These are phyloP conservation scores for Raphidocelis subcapitata DNA, from an alignment of 139 green algal species.

Conservation along the genomic window DNA sequence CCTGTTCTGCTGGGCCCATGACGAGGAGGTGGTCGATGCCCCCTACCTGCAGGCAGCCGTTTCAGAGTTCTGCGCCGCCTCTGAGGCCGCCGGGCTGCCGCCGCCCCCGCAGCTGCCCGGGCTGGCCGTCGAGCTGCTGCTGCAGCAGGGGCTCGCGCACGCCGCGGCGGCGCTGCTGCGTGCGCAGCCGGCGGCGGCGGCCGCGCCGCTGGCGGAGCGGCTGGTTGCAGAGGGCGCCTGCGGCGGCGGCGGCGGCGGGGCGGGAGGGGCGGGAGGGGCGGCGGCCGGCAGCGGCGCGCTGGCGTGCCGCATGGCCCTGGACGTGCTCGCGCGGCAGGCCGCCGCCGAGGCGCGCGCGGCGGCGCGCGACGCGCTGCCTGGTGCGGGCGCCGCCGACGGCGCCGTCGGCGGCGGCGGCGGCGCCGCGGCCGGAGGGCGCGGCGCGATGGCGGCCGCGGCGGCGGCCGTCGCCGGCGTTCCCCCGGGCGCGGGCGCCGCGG, in stretches of 20 bases:
- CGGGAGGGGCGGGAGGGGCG: slow-evolving; percentile 3
- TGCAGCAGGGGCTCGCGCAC: slow-evolving; percentile 40
- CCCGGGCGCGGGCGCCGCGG: neutral
- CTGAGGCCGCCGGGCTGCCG: slow-evolving; percentile 25
- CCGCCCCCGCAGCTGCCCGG: slow-evolving; percentile 39
- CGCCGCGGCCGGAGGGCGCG: no score
- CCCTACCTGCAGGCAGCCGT: slow-evolving; percentile 45
- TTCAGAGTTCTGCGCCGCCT: slow-evolving; percentile 34
- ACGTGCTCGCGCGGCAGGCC: slow-evolving; percentile 7
- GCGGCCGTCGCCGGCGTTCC: neutral
- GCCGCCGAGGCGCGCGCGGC: neutral
- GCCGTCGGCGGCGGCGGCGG: neutral
- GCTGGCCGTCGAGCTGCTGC: slow-evolving; percentile 42
- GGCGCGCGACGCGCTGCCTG: neutral
- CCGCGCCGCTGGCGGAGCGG: slow-evolving; percentile 13
- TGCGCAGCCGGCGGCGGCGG: slow-evolving; percentile 2
- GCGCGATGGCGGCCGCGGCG: neutral
- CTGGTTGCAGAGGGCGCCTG: slow-evolving; percentile 12
- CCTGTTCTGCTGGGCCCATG: slow-evolving; percentile 48
- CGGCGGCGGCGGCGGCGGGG: neutral
- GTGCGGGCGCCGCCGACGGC: neutral
- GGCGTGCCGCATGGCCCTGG: slow-evolving; percentile 7
- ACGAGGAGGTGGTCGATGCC: slow-evolving; percentile 56
- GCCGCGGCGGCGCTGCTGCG: slow-evolving; percentile 35
- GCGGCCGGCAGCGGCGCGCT: slow-evolving; percentile 9